These are phyloP conservation scores for Colletotrichum sansevieriae DNA, from an alignment of 2,329 filamentous ascomycete species.

Conservation along the genomic window DNA sequence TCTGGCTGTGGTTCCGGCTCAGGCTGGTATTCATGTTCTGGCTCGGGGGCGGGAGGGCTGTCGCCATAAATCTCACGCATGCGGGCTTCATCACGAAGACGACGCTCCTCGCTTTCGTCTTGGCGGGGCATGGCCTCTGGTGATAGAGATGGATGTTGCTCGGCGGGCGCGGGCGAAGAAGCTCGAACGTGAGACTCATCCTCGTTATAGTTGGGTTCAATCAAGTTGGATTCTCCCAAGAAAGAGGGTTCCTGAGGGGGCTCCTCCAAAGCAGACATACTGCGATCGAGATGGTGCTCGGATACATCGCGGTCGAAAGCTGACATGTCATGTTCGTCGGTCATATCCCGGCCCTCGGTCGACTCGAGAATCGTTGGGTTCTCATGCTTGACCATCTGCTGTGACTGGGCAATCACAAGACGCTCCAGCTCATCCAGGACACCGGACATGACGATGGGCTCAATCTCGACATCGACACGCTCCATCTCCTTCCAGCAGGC, in stretches of 20 bases:
- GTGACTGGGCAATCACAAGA: constrained; percentile 59
- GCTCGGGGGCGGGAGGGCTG: constrained; percentile 35
- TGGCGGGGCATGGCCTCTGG: constrained; percentile 37
- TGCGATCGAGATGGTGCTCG: constrained; percentile 19
- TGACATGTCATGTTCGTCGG: constrained; percentile 39
- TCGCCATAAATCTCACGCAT: constrained; percentile 67
- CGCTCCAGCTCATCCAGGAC: constrained; percentile 69
- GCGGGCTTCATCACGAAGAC: constrained; percentile 62
- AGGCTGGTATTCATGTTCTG: constrained; percentile 37
- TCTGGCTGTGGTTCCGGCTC: constrained; percentile 31
- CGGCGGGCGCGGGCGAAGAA: constrained; percentile 20
- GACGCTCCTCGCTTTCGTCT: constrained; percentile 51
- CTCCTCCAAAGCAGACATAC: constrained; percentile 29
- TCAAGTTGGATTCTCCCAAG: constrained; percentile 30
- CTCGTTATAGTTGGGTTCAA: constrained; percentile 35
- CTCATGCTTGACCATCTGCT: constrained; percentile 53
- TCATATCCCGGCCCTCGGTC: constrained; percentile 40
- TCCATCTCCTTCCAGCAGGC: constrained; percentile 99
- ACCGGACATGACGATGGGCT: constrained; percentile 75
- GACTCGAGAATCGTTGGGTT: constrained; percentile 42
- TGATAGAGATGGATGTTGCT: neutral
- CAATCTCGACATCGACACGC: constrained; percentile 93
- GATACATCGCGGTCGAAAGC: constrained; percentile 13
- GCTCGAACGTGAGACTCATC: constrained; percentile 5
- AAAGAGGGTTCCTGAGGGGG: constrained; percentile 9